These are phyloP conservation scores for Penicillium silybi DNA, from an alignment of 495 filamentous ascomycete species.

Conservation along the genomic window DNA sequence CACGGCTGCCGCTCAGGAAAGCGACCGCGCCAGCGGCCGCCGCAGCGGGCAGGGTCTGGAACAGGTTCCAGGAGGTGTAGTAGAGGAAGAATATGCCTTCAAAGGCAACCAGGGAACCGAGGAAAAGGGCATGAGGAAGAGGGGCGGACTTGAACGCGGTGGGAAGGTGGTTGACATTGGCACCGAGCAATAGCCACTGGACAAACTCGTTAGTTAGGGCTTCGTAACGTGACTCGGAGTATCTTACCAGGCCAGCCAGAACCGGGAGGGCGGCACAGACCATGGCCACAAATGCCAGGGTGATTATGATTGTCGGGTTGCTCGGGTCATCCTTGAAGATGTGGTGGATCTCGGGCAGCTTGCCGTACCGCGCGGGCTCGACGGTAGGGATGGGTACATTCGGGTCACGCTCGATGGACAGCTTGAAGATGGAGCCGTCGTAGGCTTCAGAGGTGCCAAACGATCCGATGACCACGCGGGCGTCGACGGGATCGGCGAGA, in stretches of 20 bases:
- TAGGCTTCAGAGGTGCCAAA: constrained; percentile 73
- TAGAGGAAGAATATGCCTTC: constrained; percentile 94
- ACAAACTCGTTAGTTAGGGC: constrained; percentile 7
- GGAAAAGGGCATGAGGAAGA: constrained; percentile 74
- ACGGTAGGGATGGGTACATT: constrained; percentile 53
- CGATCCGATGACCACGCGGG: constrained; percentile 77
- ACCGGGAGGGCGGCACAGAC: constrained; percentile 68
- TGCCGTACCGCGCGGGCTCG: constrained; percentile 71
- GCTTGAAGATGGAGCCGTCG: constrained; percentile 60
- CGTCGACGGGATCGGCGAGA: constrained; percentile 61
- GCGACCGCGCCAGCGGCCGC: constrained; percentile 62
- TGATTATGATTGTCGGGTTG: constrained; percentile 80
- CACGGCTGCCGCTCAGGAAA: constrained; percentile 86
- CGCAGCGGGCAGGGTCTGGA: constrained; percentile 77
- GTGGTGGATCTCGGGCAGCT: constrained; percentile 81
- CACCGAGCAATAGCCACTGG: constrained; percentile 78
- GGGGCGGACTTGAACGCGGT: constrained; percentile 70
- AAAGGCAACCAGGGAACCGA: constrained; percentile 77
- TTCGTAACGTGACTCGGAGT: neutral
- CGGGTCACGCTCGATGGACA: constrained; percentile 60
- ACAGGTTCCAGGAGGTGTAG: constrained; percentile 90
- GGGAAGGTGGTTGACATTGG: constrained; percentile 74
- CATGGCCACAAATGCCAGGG: constrained; percentile 68
- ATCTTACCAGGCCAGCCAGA: constrained; percentile 61
- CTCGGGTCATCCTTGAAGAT: constrained; percentile 76